A percentile compares a stretch with the other conserved stretches of the same genome.
These are phyloP conservation scores for Oryza brachyantha DNA, from an alignment of 176 grass and related monocot genomes.

Conservation along the genomic window DNA sequence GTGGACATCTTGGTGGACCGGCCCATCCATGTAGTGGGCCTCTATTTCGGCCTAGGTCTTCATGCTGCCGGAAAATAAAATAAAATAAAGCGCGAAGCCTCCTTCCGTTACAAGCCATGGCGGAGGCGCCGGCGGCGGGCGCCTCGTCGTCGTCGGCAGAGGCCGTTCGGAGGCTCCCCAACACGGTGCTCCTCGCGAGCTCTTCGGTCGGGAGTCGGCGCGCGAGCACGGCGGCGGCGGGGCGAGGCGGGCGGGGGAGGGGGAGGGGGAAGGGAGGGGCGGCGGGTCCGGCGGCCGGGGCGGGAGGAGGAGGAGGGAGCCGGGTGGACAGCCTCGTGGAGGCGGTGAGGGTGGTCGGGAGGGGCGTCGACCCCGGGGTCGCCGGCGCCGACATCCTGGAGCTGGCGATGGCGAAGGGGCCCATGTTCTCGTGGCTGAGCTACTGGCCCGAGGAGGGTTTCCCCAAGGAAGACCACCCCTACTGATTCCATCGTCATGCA, in stretches of 20 bases:
- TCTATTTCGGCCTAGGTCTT: too few species aligned
- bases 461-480: conserved; percentile 27
- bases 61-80: too few species aligned
- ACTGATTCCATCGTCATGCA: too few species aligned
- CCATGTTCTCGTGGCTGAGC: conserved; percentile 46
- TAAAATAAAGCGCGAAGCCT: background rate
- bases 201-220: background rate
- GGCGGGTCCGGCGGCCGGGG: background rate
- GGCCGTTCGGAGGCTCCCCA: background rate
- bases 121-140: background rate
- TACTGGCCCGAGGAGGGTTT: conserved; percentile 47
- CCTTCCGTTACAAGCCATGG: conserved; percentile 23
- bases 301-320: background rate
- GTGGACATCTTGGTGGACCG: background rate
- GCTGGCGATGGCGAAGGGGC: conserved; percentile 45
- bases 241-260: background rate
- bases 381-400: conserved; percentile 41
- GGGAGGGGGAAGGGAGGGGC: background rate
- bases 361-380: background rate
- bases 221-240: background rate
- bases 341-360: conserved; percentile 14
- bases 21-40: background rate
- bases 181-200: background rate
- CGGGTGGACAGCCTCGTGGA: background rate
- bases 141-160: background rate